Base-by-base conservation (phyloP, 2,329 filamentous ascomycete species). In the Epichloe elymi region DNA sequence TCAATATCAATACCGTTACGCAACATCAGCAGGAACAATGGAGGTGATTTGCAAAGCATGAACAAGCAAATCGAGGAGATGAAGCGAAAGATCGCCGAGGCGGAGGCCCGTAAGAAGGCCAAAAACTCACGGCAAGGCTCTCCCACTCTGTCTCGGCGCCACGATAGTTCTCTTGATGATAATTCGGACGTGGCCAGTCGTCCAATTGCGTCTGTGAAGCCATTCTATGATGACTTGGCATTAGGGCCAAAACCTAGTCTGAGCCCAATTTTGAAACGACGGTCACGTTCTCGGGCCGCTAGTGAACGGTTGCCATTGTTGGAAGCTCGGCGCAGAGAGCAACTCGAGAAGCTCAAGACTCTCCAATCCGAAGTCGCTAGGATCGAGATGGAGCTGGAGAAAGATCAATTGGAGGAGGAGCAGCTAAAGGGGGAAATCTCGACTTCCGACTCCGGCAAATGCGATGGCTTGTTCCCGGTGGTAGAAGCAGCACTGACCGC, bases 1-100 rank as follows among this genome's bases (percentile, higher is more conserved):
- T 59, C 67, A 2, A 62, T 54, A 36, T 61, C 61, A 52, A 75
- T 70, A 38, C 69, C 68, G 43, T 65, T 64, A 37, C 65, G 58
- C 55, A 33, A 65, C 56, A 52, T 63, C 52, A 58, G 65, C 60
- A 55, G 67, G 51, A 59, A 59, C 36, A 62, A 67, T 49, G 59
- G 66, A 26, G 63, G 62, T 60, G 68, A 76, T 52, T 60, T 80
- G 20, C 66, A 70, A 43, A 67, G 65, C 39, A 79, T 79, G 65
- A 74, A 78, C 55, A 74, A 73, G 51, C 72, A 76, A 55, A 84
- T 85, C 35, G 75, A 82, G 57, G 72, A 75, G 49, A 75, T 83
- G 67, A 81, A 78, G 60, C 69, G 70, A 36, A 74, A 68, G 56
- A 81, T 82, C 58, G 77, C 77, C 2, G 73, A 79, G 57, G 75